phyloP scores from a whole-genome alignment of 2,329 filamentous ascomycete species.

The Leptodontidium sp. region DNA sequence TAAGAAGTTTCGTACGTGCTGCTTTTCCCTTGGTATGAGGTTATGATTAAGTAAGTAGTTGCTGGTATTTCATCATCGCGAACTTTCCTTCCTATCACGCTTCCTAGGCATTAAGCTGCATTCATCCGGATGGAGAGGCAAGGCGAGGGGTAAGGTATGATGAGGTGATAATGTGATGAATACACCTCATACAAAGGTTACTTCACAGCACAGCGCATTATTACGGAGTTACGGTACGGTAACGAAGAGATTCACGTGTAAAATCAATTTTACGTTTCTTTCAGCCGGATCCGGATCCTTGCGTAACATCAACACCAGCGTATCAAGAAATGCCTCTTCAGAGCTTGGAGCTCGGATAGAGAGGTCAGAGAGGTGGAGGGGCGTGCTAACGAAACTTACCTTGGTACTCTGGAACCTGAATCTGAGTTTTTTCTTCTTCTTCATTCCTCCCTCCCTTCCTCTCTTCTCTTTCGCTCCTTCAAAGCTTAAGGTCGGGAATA shows the following conservation, averaged over 20 bases:
- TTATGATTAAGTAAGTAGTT: constrained; percentile 8
- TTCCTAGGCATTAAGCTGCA: background rate
- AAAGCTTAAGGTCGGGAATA: too few species aligned
- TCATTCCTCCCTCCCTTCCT: too few species aligned
- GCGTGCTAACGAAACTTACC: background rate
- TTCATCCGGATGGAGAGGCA: too few species aligned
- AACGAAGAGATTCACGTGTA: too few species aligned
- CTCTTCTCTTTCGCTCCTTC: background rate
- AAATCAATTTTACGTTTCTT: too few species aligned
- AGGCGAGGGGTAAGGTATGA: background rate
- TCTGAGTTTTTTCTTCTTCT: background rate
- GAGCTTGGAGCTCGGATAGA: background rate
- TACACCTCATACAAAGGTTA: background rate
- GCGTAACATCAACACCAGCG: background rate
- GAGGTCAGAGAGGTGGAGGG: constrained; percentile 4
- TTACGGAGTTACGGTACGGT: too few species aligned
- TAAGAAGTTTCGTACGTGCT: background rate
- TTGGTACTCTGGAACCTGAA: background rate
- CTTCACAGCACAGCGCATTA: too few species aligned
- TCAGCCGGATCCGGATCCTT: too few species aligned
- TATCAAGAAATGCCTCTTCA: constrained; percentile 8
- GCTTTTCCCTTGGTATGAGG: constrained; percentile 3
- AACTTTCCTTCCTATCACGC: background rate
- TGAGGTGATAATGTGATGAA: background rate
- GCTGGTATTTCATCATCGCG: constrained; percentile 3